Conservation (phyloP, 176 grass and related monocot species). For the Oropetium thomaeum region DNA sequence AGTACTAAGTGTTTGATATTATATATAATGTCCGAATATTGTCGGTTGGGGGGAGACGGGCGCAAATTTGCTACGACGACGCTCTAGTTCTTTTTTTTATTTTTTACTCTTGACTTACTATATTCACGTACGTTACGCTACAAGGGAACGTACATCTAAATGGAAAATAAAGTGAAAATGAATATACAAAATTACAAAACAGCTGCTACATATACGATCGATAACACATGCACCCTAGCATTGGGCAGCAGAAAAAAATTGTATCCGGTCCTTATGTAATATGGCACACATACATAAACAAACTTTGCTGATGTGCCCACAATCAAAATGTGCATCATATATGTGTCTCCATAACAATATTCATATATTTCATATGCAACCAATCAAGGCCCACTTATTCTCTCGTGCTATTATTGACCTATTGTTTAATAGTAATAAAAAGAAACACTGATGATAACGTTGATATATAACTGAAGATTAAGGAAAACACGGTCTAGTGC, state of each 20-base stretch:
- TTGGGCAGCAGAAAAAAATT: background rate
- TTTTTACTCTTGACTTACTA: no score
- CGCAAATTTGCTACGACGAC: no score
- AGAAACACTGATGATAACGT: background rate
- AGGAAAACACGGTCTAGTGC: conserved; percentile 20
- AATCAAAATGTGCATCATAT: conserved; percentile 26
- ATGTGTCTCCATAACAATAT: background rate
- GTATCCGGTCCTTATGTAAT: background rate
- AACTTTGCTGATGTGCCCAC: background rate
- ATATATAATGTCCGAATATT: no score
- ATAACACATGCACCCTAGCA: no score
- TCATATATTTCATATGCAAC: background rate
- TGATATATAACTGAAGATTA: background rate
- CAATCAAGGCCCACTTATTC: background rate
- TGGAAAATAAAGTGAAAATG: background rate
- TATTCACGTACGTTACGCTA: no score
- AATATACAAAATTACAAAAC: no score
- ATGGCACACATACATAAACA: background rate
- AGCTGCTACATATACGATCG: no score
- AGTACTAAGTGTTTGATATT: no score
- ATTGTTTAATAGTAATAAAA: background rate
- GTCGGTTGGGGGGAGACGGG: no score
- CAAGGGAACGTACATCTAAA: background rate
- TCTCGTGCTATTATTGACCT: no score
- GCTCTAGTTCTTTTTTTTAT: no score